Percentiles rank a stretch among this genome's conserved stretches.
These are phyloP conservation scores for Fomitopsis palustris DNA, from an alignment of 1,284 basidiomycete species.

Conservation along the genomic window DNA sequence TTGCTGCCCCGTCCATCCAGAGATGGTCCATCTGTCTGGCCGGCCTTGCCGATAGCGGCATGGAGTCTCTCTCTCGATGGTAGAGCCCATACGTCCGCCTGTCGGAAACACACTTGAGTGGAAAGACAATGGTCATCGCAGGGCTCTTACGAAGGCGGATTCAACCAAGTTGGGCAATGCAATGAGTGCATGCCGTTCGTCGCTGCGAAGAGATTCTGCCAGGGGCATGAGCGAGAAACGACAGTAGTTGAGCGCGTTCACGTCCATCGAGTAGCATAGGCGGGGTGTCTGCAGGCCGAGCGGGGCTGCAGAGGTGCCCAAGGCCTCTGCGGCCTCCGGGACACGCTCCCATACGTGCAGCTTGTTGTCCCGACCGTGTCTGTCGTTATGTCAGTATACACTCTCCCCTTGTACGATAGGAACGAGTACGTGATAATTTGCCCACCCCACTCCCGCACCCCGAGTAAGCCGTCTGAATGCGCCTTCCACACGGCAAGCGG, in stretches of 20 bases:
- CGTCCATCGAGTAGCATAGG: constrained; percentile 67
- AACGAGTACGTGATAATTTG: constrained; percentile 66
- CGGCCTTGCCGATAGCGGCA: constrained; percentile 70
- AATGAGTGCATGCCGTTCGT: constrained; percentile 44
- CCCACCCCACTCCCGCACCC: constrained; percentile 68
- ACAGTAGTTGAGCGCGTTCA: constrained; percentile 90
- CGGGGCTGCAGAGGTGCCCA: constrained; percentile 55
- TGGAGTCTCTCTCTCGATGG: constrained; percentile 65
- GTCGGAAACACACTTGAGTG: neutral
- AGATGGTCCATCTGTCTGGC: constrained; percentile 27
- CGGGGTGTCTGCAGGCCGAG: constrained; percentile 47
- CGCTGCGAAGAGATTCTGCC: constrained; percentile 10
- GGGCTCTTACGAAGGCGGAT: constrained; percentile 65
- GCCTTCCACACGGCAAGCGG: constrained; percentile 73
- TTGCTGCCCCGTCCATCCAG: constrained; percentile 39
- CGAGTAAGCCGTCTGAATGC: constrained; percentile 73
- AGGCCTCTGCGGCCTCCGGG: constrained; percentile 38
- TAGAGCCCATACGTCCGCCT: constrained; percentile 82
- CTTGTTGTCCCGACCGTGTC: constrained; percentile 86
- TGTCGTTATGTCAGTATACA: constrained; percentile 26
- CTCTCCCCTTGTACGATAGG: neutral
- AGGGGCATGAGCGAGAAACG: constrained; percentile 59
- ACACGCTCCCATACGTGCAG: constrained; percentile 65
- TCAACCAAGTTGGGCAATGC: constrained; percentile 86
- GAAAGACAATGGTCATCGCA: neutral